Evolutionary conservation across 148 eudicot species (phyloP), one percentile per base, ranked within the genome.

Genomic region (Chenopodium quinoa): DNA sequence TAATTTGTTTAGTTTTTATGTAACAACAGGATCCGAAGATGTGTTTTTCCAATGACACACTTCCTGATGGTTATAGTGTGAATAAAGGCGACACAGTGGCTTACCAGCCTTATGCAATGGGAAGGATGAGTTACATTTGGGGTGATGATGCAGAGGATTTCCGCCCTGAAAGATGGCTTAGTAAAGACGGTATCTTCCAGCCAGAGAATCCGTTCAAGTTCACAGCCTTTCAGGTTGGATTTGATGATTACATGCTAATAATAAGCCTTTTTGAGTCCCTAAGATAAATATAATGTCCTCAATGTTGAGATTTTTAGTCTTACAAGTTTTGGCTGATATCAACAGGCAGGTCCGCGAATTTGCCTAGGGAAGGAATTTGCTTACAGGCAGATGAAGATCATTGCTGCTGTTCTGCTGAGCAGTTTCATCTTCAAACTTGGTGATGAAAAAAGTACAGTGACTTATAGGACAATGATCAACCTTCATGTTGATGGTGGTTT

Each of bases 61-160:
- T 92, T 16, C 98, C 98, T 12, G 93, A 92, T 87, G 98, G 97
- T 1, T 89, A 76, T 75, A 82, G 87, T 80, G 91, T 93, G 81
- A 95, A 87, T 27, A 92, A 91, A 82, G 98, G 96, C 7, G 93
- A 92, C 81, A 73, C 82, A 81, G 93, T 95, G 71, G 78, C 86
- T 80, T 93, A 93, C 78, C 91, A 83, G 72, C 91, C 97, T 1
- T 95, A 92, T 78, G 96, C 97, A 48, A 93, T 95, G 97, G 97
- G 97, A 66, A 87, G 97, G 58, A 95, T 93, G 98, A 83, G 34
- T 48, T 89, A 83, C 74, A 84, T 93, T 58, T 95, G 97, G 97
- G 97, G 98, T 9, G 89, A 90, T 16, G 90, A 93, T 84, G 96
- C 98, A 20, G 86, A 87, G 65, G 89, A 83, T 8, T 95, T 85